Evolutionary conservation across 305 asterid species (phyloP), one percentile per base, ranked within the genome.

Genomic region (Caryopteris hybrid): DNA sequence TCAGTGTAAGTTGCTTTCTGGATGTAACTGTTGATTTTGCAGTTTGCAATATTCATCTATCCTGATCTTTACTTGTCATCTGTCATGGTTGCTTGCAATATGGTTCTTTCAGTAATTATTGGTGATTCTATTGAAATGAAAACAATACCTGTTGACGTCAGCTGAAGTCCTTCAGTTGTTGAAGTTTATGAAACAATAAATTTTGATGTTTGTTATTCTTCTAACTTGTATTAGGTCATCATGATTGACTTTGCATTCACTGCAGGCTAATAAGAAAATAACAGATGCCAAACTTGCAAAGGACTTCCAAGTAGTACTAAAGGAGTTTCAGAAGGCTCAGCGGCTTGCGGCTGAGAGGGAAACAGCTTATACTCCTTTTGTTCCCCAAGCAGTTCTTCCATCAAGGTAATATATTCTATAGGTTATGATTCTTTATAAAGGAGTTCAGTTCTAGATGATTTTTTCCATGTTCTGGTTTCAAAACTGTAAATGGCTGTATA

Each of bases 341-440:
- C 85, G 97, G 39, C 95, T 90, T 73, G 81, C 96, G 27, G 96
- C 97, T 66, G 97, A 90, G 80, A 85, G 89, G 82, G 97, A 90
- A 79, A 88, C 97, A 23, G 85, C 92, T 9, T 90, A 85, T 75
- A 79, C 92, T 73, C 92, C 97, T 61, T 85, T 83, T 67, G 83
- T 82, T 76, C 80, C 88, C 52, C 92, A 86, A 69, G 76, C 85
- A 6, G 83, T 71, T 56, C 82, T 76, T 62, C 85, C 89, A 42
- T 85, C 86, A 21, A 88, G 96, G 96, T 88, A 79, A 77, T 29
- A 8, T 3, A 7, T 47, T 54, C 17, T 23, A 48, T 38, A 18
- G 27, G 39, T 38, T 65, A 11, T 64, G 66, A 54, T 20, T 34
- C 61, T 21, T 21, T 50, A 31, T n/a, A 22, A 38, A 70, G 22